These are phyloP conservation scores for Coniella lustricola DNA, from an alignment of 2,329 filamentous ascomycete genomes.

Conservation along the genomic window DNA sequence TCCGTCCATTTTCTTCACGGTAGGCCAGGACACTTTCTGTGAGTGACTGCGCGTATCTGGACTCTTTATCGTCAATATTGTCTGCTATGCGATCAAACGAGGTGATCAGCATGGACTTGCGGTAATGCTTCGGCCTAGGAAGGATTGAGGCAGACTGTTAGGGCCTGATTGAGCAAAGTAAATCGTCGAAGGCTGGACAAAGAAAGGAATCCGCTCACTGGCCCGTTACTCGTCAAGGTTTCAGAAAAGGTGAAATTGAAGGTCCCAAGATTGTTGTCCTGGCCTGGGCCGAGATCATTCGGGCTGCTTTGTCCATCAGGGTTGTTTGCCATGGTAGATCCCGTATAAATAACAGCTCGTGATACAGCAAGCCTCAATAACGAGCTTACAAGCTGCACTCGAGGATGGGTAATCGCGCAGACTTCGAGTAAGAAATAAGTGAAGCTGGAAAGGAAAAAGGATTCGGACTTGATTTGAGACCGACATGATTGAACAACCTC, in stretches of 20 bases:
- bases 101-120: slow-evolving; percentile 1
- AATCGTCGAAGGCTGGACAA: neutral
- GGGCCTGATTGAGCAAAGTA: neutral
- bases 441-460: neutral
- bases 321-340: slow-evolving; percentile 8
- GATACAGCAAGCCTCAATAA: neutral
- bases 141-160: neutral
- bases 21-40: slow-evolving; percentile 13
- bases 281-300: slow-evolving; percentile 10
- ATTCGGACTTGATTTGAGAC: neutral
- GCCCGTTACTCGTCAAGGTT: slow-evolving; percentile 5
- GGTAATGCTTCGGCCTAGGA: slow-evolving; percentile 8
- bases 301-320: too few relatives aligned
- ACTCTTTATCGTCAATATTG: neutral
- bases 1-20: slow-evolving; percentile 15
- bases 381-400: too few relatives aligned
- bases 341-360: neutral
- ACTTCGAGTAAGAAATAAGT: neutral
- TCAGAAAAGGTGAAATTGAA: slow-evolving; percentile 13
- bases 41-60: slow-evolving; percentile 10
- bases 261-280: slow-evolving; percentile 6
- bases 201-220: slow-evolving; percentile 1
- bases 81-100: too few relatives aligned
- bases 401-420: neutral
- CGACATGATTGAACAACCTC: neutral